phyloP scores from a whole-genome alignment of 352 stramenopile species.

The Pythium periplocum region DNA sequence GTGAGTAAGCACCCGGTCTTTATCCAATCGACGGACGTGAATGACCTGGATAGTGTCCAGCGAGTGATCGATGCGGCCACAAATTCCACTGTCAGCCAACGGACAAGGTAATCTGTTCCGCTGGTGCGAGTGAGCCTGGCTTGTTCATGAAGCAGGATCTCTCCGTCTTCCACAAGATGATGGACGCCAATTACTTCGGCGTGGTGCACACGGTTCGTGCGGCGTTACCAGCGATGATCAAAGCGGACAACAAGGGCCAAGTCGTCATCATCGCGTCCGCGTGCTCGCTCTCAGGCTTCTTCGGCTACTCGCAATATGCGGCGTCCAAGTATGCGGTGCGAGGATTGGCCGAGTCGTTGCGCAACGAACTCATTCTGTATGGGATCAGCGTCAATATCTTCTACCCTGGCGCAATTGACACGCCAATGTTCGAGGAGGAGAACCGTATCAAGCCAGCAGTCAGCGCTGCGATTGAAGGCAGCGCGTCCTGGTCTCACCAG shows the following conservation, averaged over 20 bases:
- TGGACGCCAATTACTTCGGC: constrained; percentile 62
- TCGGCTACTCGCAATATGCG: constrained; percentile 87
- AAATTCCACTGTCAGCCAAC: constrained; percentile 47
- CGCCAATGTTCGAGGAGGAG: constrained; percentile 14
- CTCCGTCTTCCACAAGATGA: constrained; percentile 28
- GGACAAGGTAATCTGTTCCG: constrained; percentile 55
- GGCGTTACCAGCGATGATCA: constrained; percentile 55
- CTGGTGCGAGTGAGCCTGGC: constrained; percentile 24
- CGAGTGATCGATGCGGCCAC: constrained; percentile 38
- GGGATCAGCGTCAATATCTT: constrained; percentile 81
- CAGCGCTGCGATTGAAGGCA: constrained; percentile 8
- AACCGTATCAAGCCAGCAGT: constrained; percentile 6
- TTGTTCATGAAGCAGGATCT: constrained; percentile 55
- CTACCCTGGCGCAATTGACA: constrained; percentile 78
- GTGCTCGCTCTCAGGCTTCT: constrained; percentile 44
- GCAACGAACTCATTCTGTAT: constrained; percentile 66
- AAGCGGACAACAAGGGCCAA: constrained; percentile 25
- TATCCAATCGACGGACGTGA: constrained; percentile 33
- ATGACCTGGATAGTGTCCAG: constrained; percentile 29
- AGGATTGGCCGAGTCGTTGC: constrained; percentile 88
- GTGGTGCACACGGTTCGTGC: constrained; percentile 55
- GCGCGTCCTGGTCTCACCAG: constrained; percentile 1
- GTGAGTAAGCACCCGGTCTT: constrained; percentile 28
- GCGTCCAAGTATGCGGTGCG: constrained; percentile 88
- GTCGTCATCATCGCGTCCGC: constrained; percentile 59